phyloP scores from a whole-genome alignment of 1,139 yeast genomes.

The Yamadazyma friedrichii region DNA sequence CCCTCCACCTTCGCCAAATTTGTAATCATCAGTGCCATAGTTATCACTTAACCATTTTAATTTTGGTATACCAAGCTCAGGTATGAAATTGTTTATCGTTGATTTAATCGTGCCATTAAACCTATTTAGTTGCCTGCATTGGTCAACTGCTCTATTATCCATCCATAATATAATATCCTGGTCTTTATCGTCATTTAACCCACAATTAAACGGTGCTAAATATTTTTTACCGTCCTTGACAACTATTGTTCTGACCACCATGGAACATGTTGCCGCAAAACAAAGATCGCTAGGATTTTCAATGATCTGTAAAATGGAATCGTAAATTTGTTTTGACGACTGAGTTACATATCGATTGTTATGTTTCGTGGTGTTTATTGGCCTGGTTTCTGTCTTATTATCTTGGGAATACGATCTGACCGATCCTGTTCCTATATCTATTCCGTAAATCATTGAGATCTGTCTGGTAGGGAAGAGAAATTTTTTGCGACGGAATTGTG shows the following conservation, averaged over 20 bases:
- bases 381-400: slow-evolving; percentile 14
- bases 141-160: slow-evolving; percentile 46
- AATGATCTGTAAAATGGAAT: slow-evolving; percentile 12
- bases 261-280: slow-evolving; percentile 54
- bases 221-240: slow-evolving; percentile 12
- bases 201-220: slow-evolving; percentile 28
- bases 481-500: background rate
- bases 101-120: slow-evolving; percentile 14
- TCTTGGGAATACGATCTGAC: slow-evolving; percentile 28
- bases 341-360: slow-evolving; percentile 33
- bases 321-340: slow-evolving; percentile 36
- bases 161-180: slow-evolving; percentile 58
- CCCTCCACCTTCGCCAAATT: slow-evolving; percentile 5
- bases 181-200: slow-evolving; percentile 14
- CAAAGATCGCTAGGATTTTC: slow-evolving; percentile 18
- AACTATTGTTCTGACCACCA: slow-evolving; percentile 37
- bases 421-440: slow-evolving; percentile 56
- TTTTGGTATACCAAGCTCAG: slow-evolving; percentile 61
- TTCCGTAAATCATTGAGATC: slow-evolving; percentile 30
- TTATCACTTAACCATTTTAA: slow-evolving; percentile 35
- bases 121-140: slow-evolving; percentile 31
- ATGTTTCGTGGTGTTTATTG: slow-evolving; percentile 11
- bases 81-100: slow-evolving; percentile 48
- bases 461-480: background rate
- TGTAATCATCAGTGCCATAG: slow-evolving; percentile 10